Base-by-base conservation (phyloP, 768 basidiomycete genomes). In the Gelatoporia subvermispora region DNA sequence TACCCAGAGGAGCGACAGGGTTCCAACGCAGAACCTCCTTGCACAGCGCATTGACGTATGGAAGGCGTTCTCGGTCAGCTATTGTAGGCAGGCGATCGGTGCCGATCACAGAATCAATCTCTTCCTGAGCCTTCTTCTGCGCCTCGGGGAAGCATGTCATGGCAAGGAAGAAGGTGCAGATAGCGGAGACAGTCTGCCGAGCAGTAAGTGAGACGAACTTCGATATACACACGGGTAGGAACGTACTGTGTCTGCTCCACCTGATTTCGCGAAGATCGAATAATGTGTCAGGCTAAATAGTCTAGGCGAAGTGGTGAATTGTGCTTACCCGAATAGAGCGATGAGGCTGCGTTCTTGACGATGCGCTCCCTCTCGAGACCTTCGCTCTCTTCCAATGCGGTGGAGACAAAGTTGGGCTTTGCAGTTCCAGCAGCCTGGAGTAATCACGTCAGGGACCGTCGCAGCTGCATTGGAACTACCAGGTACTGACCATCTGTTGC, bases 361-460 rank as follows among this genome's bases (percentile, higher is more conserved):
- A 77, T 74, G 45, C 72, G 65, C 47, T 84, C 81, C 53, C 83
- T 82, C 49, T 82, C 78, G 3, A 65, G 62, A 40, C 65, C 74
- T 28, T 77, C 59, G n/a, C 66, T 62, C 55, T 71, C 76, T 24
- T 57, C 51, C 13, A 62, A 56, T 10, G 60, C 48, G 5, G 48
- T 37, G 3, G 60, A 54, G 3, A 52, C 50, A 41, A 59, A 58
- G 46, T 52, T 55, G 2, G 56, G 55, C 11, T 52, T 48, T 3
- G 55, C 58, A 4, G 47, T 60, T 5, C 56, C 61, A 3, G 38
- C 47, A 2, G 50, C 51, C 63, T 61, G 34, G 20, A 11, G 25
- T 1, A 17, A 1, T 3, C 36, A 16, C 17, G 4, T 13, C 9
- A 16, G 4, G 17, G 1, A 35, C 8, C 28, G 35, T 18, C 11